Evolutionary conservation across 208 protist species (phyloP).

Genomic region (Novymonas esmeraldas): DNA sequence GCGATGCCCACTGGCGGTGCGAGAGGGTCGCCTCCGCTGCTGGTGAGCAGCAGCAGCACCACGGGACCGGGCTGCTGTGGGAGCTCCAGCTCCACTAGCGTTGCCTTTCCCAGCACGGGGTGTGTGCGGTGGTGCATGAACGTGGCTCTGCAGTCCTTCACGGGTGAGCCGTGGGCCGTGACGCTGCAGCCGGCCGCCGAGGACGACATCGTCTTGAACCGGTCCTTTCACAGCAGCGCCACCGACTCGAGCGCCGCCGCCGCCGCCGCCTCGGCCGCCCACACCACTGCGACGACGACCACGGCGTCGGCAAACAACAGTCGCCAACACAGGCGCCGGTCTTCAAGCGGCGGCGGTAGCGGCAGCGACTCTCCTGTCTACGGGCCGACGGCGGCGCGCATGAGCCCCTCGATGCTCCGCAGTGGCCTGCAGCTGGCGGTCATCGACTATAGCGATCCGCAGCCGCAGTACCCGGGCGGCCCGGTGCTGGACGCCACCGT

Average conservation of each 20-base stretch:
- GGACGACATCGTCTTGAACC: conserved; percentile 22
- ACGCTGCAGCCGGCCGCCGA: conserved; percentile 36
- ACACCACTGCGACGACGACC: conserved; percentile 19
- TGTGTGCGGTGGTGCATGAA: conserved; percentile 80
- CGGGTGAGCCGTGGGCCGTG: conserved; percentile 75
- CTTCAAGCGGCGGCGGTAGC: conserved; percentile 10
- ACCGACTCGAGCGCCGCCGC: conserved; percentile 11
- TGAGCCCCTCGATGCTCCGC: conserved; percentile 34
- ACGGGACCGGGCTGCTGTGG: conserved; percentile 7
- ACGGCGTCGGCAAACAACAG: conserved; percentile 24
- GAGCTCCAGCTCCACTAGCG: neutral
- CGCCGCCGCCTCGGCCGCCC: conserved; percentile 3
- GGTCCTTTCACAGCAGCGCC: conserved; percentile 24
- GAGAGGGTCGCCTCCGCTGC: conserved; percentile 3
- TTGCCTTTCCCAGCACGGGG: conserved; percentile 25
- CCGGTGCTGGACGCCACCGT: conserved; percentile 22
- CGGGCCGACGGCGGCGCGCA: conserved; percentile 19
- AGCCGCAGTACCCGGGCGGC: conserved; percentile 31
- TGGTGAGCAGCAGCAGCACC: conserved; percentile 4
- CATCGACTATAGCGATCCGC: conserved; percentile 35
- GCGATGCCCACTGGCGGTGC: neutral
- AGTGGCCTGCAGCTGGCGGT: conserved; percentile 44
- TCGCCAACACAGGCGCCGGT: too few relatives aligned
- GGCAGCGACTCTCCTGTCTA: conserved; percentile 20
- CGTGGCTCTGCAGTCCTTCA: conserved; percentile 79